Percentiles rank a stretch among this genome's conserved stretches.
Evolutionary conservation across 345 rosid species (phyloP).

Genomic region (Murraya paniculata): DNA sequence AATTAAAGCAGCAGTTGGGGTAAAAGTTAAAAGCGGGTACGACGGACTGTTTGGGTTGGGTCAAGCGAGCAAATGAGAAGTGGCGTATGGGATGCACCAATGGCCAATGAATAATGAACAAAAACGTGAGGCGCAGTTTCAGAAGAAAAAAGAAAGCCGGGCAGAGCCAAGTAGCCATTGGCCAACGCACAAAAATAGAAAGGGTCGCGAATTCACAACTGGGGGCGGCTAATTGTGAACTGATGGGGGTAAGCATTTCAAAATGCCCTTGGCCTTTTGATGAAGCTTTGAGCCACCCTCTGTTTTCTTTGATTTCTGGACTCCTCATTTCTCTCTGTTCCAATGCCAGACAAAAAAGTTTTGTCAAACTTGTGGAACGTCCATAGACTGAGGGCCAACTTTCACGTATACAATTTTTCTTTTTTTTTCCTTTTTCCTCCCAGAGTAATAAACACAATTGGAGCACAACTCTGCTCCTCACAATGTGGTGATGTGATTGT

Average conservation of each 20-base stretch:
- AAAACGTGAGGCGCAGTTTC: conserved; percentile 33
- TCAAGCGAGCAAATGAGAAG: conserved; percentile 27
- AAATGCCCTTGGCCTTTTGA: conserved; percentile 41
- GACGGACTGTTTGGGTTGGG: background rate
- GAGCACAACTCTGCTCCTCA: conserved; percentile 21
- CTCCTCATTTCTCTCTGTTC: background rate
- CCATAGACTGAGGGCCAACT: conserved; percentile 19
- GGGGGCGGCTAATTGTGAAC: conserved; percentile 35
- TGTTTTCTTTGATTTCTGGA: background rate
- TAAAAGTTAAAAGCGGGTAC: background rate
- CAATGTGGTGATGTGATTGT: conserved; percentile 20
- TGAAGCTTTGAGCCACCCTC: conserved; percentile 44
- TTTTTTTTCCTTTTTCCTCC: background rate
- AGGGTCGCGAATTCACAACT: conserved; percentile 28
- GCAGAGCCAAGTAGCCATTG: background rate
- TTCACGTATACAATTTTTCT: background rate
- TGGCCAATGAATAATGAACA: conserved; percentile 37
- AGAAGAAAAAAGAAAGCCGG: background rate
- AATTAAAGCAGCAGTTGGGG: background rate
- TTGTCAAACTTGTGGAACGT: conserved; percentile 19
- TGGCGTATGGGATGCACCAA: conserved; percentile 64
- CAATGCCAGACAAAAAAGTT: conserved; percentile 11
- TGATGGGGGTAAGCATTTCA: conserved; percentile 16
- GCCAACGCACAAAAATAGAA: conserved; percentile 12
- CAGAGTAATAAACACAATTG: background rate